Base-by-base conservation (phyloP, 768 basidiomycete species). In the Mrakia gelida region DNA sequence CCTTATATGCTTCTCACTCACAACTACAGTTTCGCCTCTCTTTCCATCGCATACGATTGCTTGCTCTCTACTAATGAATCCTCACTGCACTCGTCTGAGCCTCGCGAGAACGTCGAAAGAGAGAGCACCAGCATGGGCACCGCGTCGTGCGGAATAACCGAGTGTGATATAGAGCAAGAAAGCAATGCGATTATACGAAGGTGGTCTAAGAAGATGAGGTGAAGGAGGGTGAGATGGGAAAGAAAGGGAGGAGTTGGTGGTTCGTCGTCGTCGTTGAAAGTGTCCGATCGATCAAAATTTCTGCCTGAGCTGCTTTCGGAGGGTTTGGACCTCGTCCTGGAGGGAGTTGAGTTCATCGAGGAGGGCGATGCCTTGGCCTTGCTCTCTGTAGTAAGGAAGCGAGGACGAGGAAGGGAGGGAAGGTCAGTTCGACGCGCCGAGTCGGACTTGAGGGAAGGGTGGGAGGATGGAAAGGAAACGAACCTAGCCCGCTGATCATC, bases 301-400 rank as follows among this genome's bases (percentile, higher is more conserved):
- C 38, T 34, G 23, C 38, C 67, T 38, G 4, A 79, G 61, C 73
- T 79, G 78, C 21, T 54, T 34, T n/a, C 78, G 26, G 16, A 79
- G 70, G 43, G n/a, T 79, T 45, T 75, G 74, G 2, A 79, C 78
- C 54, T 79, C 92, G 76, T 88, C 90, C 85, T 94, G 92, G 85
- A 91, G 88, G 73, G 88, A 87, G 83, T 93, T 94, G 81, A 96
- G 87, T 86, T 96, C 94, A 82, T 97, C 94, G 62, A 99, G 87
- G 75, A 99, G 83, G 45, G 91, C 91, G 75, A 93, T 89, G 80
- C 91, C 87, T 85, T 95, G 94, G 13, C 87, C 88, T 85, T 94
- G 92, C 82, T 95, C 93, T 82, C 95, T 92, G 38, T 89, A 1
- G 59, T 23, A 59, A 15, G 15, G 18, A 23, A 73, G 21, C 13